Percentiles rank a stretch among this genome's conserved stretches.
Evolutionary conservation across 2,329 filamentous ascomycete species (phyloP).

Genomic region (Trichoderma polysporum): DNA sequence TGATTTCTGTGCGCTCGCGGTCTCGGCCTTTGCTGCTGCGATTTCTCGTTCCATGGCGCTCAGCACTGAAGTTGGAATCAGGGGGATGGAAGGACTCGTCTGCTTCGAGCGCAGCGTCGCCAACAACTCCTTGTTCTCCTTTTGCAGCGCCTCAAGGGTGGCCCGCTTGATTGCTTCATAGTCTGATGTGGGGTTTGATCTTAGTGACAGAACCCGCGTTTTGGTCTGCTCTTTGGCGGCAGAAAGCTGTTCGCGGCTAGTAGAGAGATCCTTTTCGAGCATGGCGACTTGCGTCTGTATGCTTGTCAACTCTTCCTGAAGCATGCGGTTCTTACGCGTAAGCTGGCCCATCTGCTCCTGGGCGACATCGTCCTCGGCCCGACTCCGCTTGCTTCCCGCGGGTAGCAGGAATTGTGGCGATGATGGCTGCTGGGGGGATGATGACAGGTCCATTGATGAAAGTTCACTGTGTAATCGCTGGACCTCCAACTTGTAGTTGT

Average conservation of each 20-base stretch:
- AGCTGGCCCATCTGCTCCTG: conserved; percentile 78
- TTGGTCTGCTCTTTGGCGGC: conserved; percentile 64
- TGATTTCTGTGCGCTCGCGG: conserved; percentile 75
- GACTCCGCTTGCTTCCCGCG: conserved; percentile 63
- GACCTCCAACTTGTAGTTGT: conserved; percentile 81
- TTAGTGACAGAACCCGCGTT: conserved; percentile 80
- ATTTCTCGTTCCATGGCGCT: conserved; percentile 74
- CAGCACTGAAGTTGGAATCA: conserved; percentile 75
- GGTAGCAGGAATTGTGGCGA: background rate
- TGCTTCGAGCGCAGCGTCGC: conserved; percentile 60
- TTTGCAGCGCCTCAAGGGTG: conserved; percentile 73
- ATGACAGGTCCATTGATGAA: conserved; percentile 57
- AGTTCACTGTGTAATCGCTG: conserved; percentile 72
- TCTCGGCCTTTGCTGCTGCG: conserved; percentile 66
- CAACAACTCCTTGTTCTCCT: conserved; percentile 82
- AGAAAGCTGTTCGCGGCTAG: conserved; percentile 70
- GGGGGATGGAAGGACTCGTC: conserved; percentile 48
- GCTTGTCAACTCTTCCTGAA: conserved; percentile 74
- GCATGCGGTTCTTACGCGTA: conserved; percentile 79
- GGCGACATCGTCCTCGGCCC: conserved; percentile 59
- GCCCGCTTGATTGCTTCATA: conserved; percentile 79
- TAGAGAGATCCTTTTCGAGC: conserved; percentile 72
- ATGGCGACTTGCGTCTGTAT: conserved; percentile 69
- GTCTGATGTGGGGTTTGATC: conserved; percentile 88
- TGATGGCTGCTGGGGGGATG: conserved; percentile 24